Conservation (phyloP, 1,139 yeast species). For the Arxiozyma heterogenica region DNA sequence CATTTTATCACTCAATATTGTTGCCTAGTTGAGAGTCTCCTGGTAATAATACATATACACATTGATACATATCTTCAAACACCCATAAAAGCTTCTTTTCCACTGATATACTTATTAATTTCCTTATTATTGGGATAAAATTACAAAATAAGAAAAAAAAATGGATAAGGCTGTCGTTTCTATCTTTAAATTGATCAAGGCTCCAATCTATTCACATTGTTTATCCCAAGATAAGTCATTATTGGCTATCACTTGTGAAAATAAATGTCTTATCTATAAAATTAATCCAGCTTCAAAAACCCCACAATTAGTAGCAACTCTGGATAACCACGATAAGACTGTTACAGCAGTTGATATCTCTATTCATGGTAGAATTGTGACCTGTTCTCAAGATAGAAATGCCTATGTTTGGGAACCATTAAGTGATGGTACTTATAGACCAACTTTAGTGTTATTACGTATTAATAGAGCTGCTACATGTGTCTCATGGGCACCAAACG, state of each 20-base stretch:
- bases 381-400: constrained; percentile 96
- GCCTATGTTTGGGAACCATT: constrained; percentile 92
- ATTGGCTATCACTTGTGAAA: constrained; percentile 76
- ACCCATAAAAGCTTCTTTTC: background rate
- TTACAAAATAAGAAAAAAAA: background rate
- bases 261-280: constrained; percentile 65
- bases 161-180: constrained; percentile 23
- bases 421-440: constrained; percentile 57
- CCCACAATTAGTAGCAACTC: constrained; percentile 43
- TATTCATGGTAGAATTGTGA: constrained; percentile 79
- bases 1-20: background rate
- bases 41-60: constrained; percentile 12
- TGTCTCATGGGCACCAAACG: constrained; percentile 91
- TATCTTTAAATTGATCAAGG: constrained; percentile 61
- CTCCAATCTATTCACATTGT: constrained; percentile 85
- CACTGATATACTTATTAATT: no score
- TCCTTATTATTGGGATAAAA: no score
- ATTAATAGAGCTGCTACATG: constrained; percentile 91
- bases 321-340: constrained; percentile 84
- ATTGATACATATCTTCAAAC: background rate
- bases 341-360: constrained; percentile 94
- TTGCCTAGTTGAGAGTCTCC: constrained; percentile 31
- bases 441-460: constrained; percentile 84
- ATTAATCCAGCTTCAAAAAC: constrained; percentile 36
- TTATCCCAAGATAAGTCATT: constrained; percentile 60